Base-by-base conservation (phyloP, 2,329 filamentous ascomycete species). In the Pyrenochaeta sp. region DNA sequence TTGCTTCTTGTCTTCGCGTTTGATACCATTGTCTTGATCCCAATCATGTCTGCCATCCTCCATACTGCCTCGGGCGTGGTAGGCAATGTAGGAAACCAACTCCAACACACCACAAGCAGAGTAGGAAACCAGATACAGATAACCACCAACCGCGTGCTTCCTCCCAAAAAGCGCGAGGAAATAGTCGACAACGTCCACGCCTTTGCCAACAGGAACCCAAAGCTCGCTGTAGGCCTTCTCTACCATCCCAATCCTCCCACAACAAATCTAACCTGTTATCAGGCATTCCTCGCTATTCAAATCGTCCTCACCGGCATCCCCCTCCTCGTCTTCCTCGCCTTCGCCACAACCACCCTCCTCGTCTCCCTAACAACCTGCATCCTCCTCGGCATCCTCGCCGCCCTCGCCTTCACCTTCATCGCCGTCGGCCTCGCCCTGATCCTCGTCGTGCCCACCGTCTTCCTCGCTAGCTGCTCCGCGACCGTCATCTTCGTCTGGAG, bases 281-380 rank as follows among this genome's bases (percentile, higher is more conserved):
- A 90, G 87, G 82, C 84, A 45, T 89, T 94, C 67, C 65, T 90
- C 44, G 71, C 81, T 31, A 75, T 80, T 20, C 88, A 92, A 66
- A 60, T 86, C 44, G 67, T 84, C 45, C 78, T 91, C 50, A 84
- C 84, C 10, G 79, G 84, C 44, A 69, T 89, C 10, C 89, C 89
- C 1, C 60, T 92, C 45, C 69, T 85, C 27, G 72, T 91, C 51
- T 93, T 94, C 74, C 52, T 80, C 42, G 74, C 81, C 56, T 90
- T 92, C 75, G 77, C 80, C 41, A 56, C 85, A 27, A 83, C 81
- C 26, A 81, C 85, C 46, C 71, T 86, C 51, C 68, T 85, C 50
- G 80, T 90, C 65, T 81, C 86, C 11, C 64, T 88, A 27, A 72
- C 84, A 28, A 77, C 79, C 20, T 85, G 85, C 9, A 60, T 89